Evolutionary conservation across 2,329 filamentous ascomycete species (phyloP).

Genomic region (Stagonosporopsis tanaceti): DNA sequence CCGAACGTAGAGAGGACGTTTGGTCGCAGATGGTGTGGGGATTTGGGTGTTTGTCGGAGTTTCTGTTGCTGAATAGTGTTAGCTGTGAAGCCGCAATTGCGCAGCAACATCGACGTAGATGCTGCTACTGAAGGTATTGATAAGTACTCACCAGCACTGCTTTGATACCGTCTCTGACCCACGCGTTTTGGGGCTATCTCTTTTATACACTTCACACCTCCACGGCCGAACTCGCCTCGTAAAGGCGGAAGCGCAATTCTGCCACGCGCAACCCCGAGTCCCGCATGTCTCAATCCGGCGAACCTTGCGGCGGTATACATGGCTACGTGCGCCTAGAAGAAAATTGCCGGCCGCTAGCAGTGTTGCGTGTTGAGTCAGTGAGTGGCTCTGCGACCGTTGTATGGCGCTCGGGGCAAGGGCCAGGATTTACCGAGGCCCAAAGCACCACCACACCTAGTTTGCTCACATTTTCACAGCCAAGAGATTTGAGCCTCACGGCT

Average conservation of each 20-base stretch:
- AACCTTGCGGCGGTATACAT: slow-evolving; percentile 37
- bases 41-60: slow-evolving; percentile 23
- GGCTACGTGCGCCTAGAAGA: slow-evolving; percentile 25
- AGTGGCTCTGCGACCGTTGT: slow-evolving; percentile 20
- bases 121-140: neutral
- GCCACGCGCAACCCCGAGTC: slow-evolving; percentile 23
- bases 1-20: slow-evolving; percentile 40
- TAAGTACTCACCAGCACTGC: slow-evolving; percentile 28
- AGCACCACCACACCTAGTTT: slow-evolving; percentile 1
- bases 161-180: slow-evolving; percentile 23
- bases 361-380: slow-evolving; percentile 28
- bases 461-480: slow-evolving; percentile 17
- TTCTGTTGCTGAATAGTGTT: slow-evolving; percentile 18
- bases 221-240: slow-evolving; percentile 36
- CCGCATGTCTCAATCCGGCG: slow-evolving; percentile 39
- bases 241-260: slow-evolving; percentile 18
- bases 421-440: slow-evolving; percentile 25
- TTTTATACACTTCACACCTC: slow-evolving; percentile 10
- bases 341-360: slow-evolving; percentile 21
- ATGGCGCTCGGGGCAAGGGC: slow-evolving; percentile 24
- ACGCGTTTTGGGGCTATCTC: slow-evolving; percentile 8
- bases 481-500: slow-evolving; percentile 13
- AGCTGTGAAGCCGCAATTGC: slow-evolving; percentile 2
- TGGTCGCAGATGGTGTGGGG: slow-evolving; percentile 18
- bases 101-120: neutral